A percentile compares a stretch with the other conserved stretches of the same genome.
phyloP scores from a whole-genome alignment of 2,329 filamentous ascomycete species.

The Cytospora mali region DNA sequence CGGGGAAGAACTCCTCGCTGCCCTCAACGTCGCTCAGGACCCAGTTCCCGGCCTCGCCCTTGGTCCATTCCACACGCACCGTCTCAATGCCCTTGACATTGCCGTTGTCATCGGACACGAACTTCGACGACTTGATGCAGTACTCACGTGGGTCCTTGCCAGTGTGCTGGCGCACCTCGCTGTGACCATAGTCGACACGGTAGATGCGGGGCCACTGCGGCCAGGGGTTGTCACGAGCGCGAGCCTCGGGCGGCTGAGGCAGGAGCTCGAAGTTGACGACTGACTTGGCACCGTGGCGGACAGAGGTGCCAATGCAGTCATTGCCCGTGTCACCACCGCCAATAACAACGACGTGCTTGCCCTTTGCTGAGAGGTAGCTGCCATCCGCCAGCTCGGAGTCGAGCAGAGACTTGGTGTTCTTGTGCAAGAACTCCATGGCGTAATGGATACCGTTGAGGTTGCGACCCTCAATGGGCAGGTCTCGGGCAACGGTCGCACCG shows the following conservation, averaged over 20 bases:
- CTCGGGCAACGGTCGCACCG: constrained; percentile 89
- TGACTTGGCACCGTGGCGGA: constrained; percentile 92
- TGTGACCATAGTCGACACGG: constrained; percentile 97
- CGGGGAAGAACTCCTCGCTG: constrained; percentile 93
- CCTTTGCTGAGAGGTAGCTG: constrained; percentile 90
- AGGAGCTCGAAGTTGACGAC: constrained; percentile 96
- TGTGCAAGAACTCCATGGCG: constrained; percentile 96
- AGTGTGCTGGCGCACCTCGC: constrained; percentile 93
- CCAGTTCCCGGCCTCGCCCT: constrained; percentile 86
- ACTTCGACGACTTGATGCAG: constrained; percentile 98
- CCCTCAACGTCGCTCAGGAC: constrained; percentile 98
- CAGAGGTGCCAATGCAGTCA: constrained; percentile 95
- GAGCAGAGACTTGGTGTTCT: constrained; percentile 95
- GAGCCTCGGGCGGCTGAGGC: constrained; percentile 87
- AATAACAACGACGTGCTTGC: constrained; percentile 94
- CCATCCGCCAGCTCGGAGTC: constrained; percentile 86
- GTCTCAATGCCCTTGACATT: constrained; percentile 96
- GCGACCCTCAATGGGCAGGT: constrained; percentile 87
- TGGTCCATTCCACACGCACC: constrained; percentile 93
- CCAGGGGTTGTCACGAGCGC: constrained; percentile 94
- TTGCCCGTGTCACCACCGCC: constrained; percentile 98
- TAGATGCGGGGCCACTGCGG: constrained; percentile 98
- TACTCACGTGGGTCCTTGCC: constrained; percentile 95
- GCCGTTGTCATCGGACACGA: constrained; percentile 84
- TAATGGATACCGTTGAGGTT: constrained; percentile 90